Base-by-base conservation (phyloP, 805 yeast species). In the Yamadazyma paraphyllophila region DNA sequence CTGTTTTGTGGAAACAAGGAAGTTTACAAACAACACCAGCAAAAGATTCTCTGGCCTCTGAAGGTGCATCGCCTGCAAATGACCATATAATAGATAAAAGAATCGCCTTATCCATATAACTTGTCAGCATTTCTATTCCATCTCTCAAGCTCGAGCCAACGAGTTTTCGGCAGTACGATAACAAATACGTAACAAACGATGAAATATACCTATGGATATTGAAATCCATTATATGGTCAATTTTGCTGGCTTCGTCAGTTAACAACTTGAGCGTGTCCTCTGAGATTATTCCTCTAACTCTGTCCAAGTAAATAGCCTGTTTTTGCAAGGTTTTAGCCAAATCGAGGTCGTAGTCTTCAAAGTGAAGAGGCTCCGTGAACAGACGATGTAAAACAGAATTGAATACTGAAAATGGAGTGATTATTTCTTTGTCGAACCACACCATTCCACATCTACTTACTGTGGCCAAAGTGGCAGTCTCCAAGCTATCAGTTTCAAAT, bases 391-490 rank as follows among this genome's bases (percentile, higher is more conserved):
- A 24, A 4, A 27, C 14, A 3, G 38, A 13, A 10, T 39, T 39
- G 20, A 49, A 36, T 7, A 41, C 16, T n/a, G 45, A 24, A 33
- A 37, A 38, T 4, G 14, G 16, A 10, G 36, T 36, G 11, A 47
- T 13, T 2, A 43, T 12, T 3, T 25, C 47, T 8, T 34, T 31
- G n/a, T 81, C 82, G 53, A 88, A 66, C 83, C 90, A 86, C 1
- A 91, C 69, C 77, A 92, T 82, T 3, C 96, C 96, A 71, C 97
- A 91, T 60, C 98, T 77, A 62, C 94, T 88, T 17, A 92, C 77
- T 0, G 98, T 92, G 0, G 98, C 98, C 0, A 88, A 88, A 0
- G 98, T 92, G 0, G 96, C 86, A 52, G 77, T 69, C 2, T 66
- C 60, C 43, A 92, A 62, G 37, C 63, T 71, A 39, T 84, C 85